Evolutionary conservation across 805 yeast genomes (phyloP).

Genomic region (Candida methanosorbosa): DNA sequence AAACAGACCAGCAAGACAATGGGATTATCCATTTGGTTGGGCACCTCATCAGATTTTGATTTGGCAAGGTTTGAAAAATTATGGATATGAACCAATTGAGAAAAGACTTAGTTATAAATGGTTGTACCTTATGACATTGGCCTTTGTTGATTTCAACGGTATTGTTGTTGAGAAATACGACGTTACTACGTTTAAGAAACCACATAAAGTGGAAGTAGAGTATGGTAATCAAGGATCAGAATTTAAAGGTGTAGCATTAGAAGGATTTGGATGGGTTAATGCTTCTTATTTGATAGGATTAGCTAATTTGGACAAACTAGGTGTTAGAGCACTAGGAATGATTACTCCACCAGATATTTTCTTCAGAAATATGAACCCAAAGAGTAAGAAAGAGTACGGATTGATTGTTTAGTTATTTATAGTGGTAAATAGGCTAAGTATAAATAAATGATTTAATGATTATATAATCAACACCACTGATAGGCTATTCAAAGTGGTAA

Average conservation of each 20-base stretch:
- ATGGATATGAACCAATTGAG: conserved; percentile 59
- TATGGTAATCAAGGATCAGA: conserved; percentile 96
- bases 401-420: no score
- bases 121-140: conserved; percentile 82
- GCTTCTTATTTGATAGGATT: conserved; percentile 75
- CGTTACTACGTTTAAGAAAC: conserved; percentile 73
- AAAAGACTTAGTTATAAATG: conserved; percentile 75
- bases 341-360: conserved; percentile 65
- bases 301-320: conserved; percentile 53
- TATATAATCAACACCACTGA: no score
- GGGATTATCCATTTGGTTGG: conserved; percentile 99
- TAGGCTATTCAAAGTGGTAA: no score
- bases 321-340: conserved; percentile 71
- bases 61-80: conserved; percentile 76
- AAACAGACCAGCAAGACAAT: conserved; percentile 80
- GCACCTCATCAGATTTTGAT: conserved; percentile 96
- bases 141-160: conserved; percentile 88
- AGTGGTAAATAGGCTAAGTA: neutral
- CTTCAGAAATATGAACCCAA: conserved; percentile 35
- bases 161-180: conserved; percentile 94
- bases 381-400: conserved; percentile 31
- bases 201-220: conserved; percentile 90
- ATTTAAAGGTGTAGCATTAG: conserved; percentile 86
- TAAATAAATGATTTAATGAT: neutral
- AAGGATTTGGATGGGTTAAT: conserved; percentile 98